Base-by-base conservation (phyloP, 192 early-diverging fungal genomes). In the Backusella tarrabulga region DNA sequence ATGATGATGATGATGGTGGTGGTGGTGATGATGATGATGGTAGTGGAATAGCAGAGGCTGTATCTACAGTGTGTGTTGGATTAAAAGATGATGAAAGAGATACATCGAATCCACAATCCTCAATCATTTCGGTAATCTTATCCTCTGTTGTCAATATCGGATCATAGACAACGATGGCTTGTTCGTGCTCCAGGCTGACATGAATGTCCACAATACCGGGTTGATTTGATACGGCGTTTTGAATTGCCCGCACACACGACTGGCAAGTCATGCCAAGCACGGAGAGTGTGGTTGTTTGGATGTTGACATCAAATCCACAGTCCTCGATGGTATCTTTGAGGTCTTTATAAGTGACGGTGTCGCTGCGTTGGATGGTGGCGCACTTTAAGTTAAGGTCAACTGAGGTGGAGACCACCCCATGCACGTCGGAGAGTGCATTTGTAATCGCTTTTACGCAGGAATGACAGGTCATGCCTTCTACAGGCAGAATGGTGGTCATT, bases 251-350 rank as follows among this genome's bases (percentile, higher is more conserved):
- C 6, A 95, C 95, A 70, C 95, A 97, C 6, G 93, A 92, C 3
- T 89, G 87, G 67, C 97, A 98, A 6, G 96, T 95, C 91, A 98
- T 93, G 3, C 97, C 97, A 3, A 85, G 76, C 44, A 96, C 85
- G 29, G 87, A 77, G 8, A 44, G 14, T 9, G 74, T 68, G 6
- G 52, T 32, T 11, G 63, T 35, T 14, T 40, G 15, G 7, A 81
- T 2, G 26, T 86, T 81, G 0, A 88, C 92, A 17, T 89, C 86
- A 69, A 93, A 94, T 14, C 92, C 93, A 72, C 88, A 87, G 68
- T 91, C 88, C 79, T 93, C 89, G 32, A 94, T 92, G 19, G 88
- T 84, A 21, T 76, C 79, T 11, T 85, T 80, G 32, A 72, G 23
- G 81, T 81, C 40, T 17, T 14, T 72, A 50, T 44, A 50, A 3